Conservation (phyloP, 768 basidiomycete genomes). For the Tricholoma hemisulphureum region DNA sequence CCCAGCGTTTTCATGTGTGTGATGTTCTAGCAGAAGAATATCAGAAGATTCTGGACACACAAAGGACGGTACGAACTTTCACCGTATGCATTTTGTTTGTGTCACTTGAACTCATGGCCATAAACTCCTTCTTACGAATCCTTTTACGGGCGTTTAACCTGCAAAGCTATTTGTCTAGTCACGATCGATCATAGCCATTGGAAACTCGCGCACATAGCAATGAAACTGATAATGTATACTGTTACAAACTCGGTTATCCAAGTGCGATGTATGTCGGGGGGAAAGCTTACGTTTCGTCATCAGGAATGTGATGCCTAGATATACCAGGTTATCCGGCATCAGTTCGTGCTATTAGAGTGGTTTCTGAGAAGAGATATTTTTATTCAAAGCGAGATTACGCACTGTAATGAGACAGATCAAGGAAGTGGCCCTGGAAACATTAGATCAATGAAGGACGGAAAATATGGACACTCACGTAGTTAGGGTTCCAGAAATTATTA, state of each 20-base stretch:
- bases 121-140: constrained; percentile 10
- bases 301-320: constrained; percentile 18
- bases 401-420: constrained; percentile 18
- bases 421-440: constrained; percentile 13
- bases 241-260: background rate
- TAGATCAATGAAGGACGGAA: background rate
- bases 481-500: constrained; percentile 18
- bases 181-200: background rate
- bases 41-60: background rate
- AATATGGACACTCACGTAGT: constrained; percentile 13
- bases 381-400: background rate
- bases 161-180: background rate
- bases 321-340: constrained; percentile 19
- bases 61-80: constrained; percentile 12
- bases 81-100: constrained; percentile 13
- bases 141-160: constrained; percentile 24
- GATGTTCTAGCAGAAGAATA: background rate
- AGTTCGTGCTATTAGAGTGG: constrained; percentile 6
- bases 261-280: background rate
- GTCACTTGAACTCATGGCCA: constrained; percentile 6
- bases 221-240: constrained; percentile 33
- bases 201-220: constrained; percentile 24
- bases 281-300: constrained; percentile 18
- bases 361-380: background rate
- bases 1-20: constrained; percentile 8